These are phyloP conservation scores for Trichophyton simii DNA, from an alignment of 2,329 filamentous ascomycete genomes.

Conservation along the genomic window DNA sequence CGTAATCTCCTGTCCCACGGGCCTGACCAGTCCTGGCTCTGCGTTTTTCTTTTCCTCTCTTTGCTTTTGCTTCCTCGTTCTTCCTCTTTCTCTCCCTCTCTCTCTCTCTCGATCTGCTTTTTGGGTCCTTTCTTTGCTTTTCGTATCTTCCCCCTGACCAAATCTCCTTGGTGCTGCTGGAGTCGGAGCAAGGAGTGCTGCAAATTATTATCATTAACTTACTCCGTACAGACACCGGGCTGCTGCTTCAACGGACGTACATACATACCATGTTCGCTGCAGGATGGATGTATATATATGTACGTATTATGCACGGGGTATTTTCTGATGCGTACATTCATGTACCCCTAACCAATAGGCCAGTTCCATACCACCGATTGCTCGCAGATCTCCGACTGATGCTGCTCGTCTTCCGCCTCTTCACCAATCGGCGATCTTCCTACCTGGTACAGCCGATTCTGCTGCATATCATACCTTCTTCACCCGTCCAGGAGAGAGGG, in stretches of 20 bases:
- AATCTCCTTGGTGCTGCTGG: not conserved
- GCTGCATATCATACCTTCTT: not conserved
- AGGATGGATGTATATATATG: not conserved
- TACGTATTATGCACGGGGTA: not conserved
- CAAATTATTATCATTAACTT: not conserved
- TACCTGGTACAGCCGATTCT: not conserved
- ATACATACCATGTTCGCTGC: not conserved
- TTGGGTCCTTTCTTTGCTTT: not conserved
- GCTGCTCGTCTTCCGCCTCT: not conserved
- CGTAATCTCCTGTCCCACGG: not conserved
- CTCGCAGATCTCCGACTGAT: not conserved
- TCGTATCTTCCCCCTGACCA: not conserved
- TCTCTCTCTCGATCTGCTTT: not conserved
- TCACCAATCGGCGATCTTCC: slow-evolving; percentile 4
- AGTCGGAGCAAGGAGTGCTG: not conserved
- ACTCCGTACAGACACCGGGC: not conserved
- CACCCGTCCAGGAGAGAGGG: too few species aligned
- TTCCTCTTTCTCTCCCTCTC: not conserved
- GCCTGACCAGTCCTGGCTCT: not conserved
- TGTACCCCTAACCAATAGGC: not conserved
- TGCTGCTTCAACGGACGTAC: not conserved
- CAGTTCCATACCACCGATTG: not conserved
- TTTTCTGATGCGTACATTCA: not conserved
- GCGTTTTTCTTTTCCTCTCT: not conserved
- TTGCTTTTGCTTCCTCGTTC: not conserved